These are phyloP conservation scores for Pleurotus cornucopiae DNA, from an alignment of 768 basidiomycete species.

Conservation along the genomic window DNA sequence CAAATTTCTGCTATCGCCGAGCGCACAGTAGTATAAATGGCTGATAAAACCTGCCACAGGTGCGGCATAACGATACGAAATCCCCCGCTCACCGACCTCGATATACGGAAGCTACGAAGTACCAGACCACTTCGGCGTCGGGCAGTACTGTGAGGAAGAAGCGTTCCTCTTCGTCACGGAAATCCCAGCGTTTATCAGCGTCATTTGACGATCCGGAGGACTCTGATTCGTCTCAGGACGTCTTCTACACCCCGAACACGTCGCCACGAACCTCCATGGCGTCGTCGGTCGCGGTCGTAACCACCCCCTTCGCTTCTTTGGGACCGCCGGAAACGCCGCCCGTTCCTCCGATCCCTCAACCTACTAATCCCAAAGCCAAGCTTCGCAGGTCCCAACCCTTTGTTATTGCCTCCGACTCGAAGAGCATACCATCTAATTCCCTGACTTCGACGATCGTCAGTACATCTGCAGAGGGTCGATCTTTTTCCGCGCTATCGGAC, in stretches of 20 bases:
- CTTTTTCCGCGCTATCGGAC: not conserved
- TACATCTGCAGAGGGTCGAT: not conserved
- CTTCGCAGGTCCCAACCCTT: constrained; percentile 9
- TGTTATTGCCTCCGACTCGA: not conserved
- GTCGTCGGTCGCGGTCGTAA: constrained; percentile 16
- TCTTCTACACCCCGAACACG: constrained; percentile 61
- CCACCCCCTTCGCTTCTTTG: constrained; percentile 23
- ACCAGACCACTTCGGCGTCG: no score
- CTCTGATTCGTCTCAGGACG: constrained; percentile 37
- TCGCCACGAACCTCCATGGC: constrained; percentile 49
- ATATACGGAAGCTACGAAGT: no score
- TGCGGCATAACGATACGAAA: no score
- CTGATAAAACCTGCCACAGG: no score
- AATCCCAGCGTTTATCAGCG: constrained; percentile 10
- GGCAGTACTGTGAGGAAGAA: constrained; percentile 10
- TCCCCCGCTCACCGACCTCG: no score
- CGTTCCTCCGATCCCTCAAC: constrained; percentile 12
- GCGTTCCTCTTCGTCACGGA: constrained; percentile 17
- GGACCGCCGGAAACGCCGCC: constrained; percentile 18
- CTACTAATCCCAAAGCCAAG: constrained; percentile 14
- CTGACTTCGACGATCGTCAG: constrained; percentile 10
- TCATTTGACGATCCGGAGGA: constrained; percentile 19
- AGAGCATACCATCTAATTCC: constrained; percentile 22
- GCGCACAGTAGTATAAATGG: no score
- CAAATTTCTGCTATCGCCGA: no score